Percentiles rank a stretch among this genome's conserved stretches.
phyloP scores from a whole-genome alignment of 164 flowering plant genomes.

The Protea cynaroides region DNA sequence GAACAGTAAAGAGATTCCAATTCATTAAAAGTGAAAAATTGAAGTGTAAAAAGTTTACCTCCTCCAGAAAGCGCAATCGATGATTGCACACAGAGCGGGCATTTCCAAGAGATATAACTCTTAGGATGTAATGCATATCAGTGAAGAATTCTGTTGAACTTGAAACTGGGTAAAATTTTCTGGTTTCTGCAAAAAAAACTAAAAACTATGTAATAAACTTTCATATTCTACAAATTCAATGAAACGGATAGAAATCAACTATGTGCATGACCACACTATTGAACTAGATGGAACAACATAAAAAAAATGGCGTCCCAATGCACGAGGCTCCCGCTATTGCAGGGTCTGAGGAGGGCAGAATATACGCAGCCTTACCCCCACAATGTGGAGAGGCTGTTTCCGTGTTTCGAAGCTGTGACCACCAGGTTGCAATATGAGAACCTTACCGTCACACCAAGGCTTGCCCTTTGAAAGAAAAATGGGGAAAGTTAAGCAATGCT shows the following conservation, averaged over 20 bases:
- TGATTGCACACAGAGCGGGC: constrained; percentile 56
- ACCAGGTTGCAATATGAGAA: too few species aligned
- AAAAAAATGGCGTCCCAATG: too few species aligned
- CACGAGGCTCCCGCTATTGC: too few species aligned
- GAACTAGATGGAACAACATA: background rate
- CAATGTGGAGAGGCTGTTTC: too few species aligned
- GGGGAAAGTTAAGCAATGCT: constrained; percentile 9
- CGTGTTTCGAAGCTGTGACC: too few species aligned
- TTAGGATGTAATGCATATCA: constrained; percentile 65
- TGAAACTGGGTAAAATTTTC: constrained; percentile 60
- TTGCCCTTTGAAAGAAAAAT: background rate
- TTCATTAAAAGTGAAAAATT: background rate
- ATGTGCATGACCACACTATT: background rate
- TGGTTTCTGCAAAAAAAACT: constrained; percentile 28
- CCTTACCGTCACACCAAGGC: too few species aligned
- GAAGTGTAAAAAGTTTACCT: constrained; percentile 27
- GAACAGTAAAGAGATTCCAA: too few species aligned
- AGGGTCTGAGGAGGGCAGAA: too few species aligned
- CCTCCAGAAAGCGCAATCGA: constrained; percentile 62
- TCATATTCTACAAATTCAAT: too few species aligned
- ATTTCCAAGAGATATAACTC: constrained; percentile 50
- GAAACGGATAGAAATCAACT: background rate
- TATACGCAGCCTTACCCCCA: too few species aligned
- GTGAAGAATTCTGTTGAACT: constrained; percentile 69
- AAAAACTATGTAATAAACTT: background rate